Conservation (phyloP, 805 yeast genomes). For the Candida namnaoensis region DNA sequence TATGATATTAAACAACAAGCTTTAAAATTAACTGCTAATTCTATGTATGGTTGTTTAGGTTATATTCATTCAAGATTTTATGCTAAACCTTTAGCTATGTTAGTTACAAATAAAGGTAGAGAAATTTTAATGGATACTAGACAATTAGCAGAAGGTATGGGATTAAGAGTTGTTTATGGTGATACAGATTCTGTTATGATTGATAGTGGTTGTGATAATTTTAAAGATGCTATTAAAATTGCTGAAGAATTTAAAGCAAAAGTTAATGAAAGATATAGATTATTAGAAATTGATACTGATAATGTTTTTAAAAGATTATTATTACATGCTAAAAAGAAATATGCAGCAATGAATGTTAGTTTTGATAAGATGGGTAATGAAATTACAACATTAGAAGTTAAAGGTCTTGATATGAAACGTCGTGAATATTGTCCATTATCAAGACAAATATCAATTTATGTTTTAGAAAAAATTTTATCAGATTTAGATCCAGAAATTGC, state of each 20-base stretch:
- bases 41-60: conserved; percentile 99
- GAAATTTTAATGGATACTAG: conserved; percentile 91
- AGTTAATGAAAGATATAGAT: conserved; percentile 82
- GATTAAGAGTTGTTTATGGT: conserved; percentile 87
- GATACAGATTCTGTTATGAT: conserved; percentile 99
- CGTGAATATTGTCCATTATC: conserved; percentile 94
- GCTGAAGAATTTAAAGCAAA: conserved; percentile 79
- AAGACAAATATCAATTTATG: conserved; percentile 75
- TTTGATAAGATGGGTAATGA: conserved; percentile 46
- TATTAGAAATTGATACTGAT: conserved; percentile 91
- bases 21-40: conserved; percentile 91
- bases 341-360: conserved; percentile 78
- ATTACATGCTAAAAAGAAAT: conserved; percentile 92
- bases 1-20: conserved; percentile 96
- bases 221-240: conserved; percentile 65
- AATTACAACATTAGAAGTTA: conserved; percentile 65
- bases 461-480: conserved; percentile 61
- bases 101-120: conserved; percentile 92
- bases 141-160: conserved; percentile 81
- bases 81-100: conserved; percentile 92
- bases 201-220: conserved; percentile 70
- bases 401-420: conserved; percentile 94
- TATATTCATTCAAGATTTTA: conserved; percentile 86
- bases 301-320: conserved; percentile 80
- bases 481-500: conserved; percentile 75